Base-by-base conservation (phyloP, 177 flowering plant genomes). In the Vitis hybrid region DNA sequence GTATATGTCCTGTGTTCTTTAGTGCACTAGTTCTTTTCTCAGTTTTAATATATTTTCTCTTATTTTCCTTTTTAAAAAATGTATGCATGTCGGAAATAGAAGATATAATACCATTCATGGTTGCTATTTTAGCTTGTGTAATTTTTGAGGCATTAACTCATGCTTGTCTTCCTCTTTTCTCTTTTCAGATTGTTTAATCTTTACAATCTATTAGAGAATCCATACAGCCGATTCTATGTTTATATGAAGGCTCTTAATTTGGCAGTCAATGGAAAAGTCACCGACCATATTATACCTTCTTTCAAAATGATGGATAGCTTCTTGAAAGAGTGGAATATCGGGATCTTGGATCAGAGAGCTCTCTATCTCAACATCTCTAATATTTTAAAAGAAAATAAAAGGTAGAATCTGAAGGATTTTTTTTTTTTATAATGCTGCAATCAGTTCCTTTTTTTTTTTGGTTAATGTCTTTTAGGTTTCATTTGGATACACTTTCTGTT, bases 261-360 rank as follows among this genome's bases (percentile, higher is more conserved):
- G 86, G 97, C 97, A 3, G 65, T 80, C 23, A 80, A 72, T 72
- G 99, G 94, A 50, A 92, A 91, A 78, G 94, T 89, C 54, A 83
- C 86, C 2, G 99, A 96, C 32, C 83, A 85, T 67, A 76, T 96
- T 12, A 45, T 84, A 10, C 97, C 97, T 69, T 91, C 99, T 58
- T 88, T 92, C 72, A 93, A 86, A 68, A 91, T 81, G 76, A 85
- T 96, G 6, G 99, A 96, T 71, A 86, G 76, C 72, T 92, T 93
- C 74, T 71, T 96, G 76, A 92, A 84, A 77, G 98, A 96, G 76
- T 96, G 99, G 99, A 89, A 88, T 75, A 73, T 96, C 72, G 91
- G 82, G 52, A 70, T 83, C 30, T 71, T 81, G 75, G 97, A 96
- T 67, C 88, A 91, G 77, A 86, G 97, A 68, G 84, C 86, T 30